phyloP scores from a whole-genome alignment of 1,284 basidiomycete species.

The Meira miltonrushii region DNA sequence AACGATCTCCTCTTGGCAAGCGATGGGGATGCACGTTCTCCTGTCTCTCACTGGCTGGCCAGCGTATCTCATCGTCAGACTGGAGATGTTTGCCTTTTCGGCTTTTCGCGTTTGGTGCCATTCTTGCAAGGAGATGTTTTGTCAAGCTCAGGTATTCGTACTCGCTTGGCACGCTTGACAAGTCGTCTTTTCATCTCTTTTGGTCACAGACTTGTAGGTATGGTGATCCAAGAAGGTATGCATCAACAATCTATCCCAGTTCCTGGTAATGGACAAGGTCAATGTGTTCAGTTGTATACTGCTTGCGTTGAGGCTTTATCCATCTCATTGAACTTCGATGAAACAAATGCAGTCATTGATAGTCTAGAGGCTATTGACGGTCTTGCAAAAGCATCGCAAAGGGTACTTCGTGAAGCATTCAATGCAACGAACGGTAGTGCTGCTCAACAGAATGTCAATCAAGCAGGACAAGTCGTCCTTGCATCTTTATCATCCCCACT shows the following conservation, averaged over 20 bases:
- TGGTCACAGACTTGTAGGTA: constrained; percentile 1
- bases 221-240: background rate
- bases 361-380: background rate
- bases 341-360: background rate
- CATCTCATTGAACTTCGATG: background rate
- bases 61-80: constrained; percentile 8
- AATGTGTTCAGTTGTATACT: background rate
- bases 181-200: constrained; percentile 3
- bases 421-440: too few relatives aligned
- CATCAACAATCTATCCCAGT: background rate
- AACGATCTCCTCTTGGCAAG: constrained; percentile 22
- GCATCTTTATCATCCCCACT: background rate
- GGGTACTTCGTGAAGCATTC: background rate
- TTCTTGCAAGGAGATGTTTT: constrained; percentile 22
- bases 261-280: too few relatives aligned
- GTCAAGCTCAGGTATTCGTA: constrained; percentile 21
- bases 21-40: constrained; percentile 19
- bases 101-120: constrained; percentile 25
- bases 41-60: background rate
- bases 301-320: background rate
- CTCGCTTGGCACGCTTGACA: constrained; percentile 22
- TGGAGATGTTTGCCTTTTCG: constrained; percentile 28
- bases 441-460: background rate
- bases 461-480: background rate
- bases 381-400: background rate